Base-by-base conservation (phyloP, 768 basidiomycete genomes). In the Boletus subparvulus region DNA sequence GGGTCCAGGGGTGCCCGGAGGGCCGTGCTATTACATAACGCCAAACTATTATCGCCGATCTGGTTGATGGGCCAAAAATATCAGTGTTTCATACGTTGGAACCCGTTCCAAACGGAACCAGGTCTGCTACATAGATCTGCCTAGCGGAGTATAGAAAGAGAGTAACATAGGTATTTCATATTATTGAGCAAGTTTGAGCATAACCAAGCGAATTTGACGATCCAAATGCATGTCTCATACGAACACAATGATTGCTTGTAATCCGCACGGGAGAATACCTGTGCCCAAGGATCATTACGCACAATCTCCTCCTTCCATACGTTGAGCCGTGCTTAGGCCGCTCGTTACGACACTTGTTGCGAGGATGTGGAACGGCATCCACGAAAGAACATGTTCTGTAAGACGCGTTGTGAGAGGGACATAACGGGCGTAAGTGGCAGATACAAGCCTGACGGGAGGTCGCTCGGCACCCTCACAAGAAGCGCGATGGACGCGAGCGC, bases 291-390 rank as follows among this genome's bases (percentile, higher is more conserved):
- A 61, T 58, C 62, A 52, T 58, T 45, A 54, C 53, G 57, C 60
- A 45, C 58, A 58, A 48, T 47, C 59, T 66, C 74, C 74, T 71
- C 83, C 84, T 87, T 73, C 78, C 80, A 84, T 77, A 78, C 83
- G 75, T 77, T 73, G 72, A 84, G 79, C 84, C 84, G 78, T 82
- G 75, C 86, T 85, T 85, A 79, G 84, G 79, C 75, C 80, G 80
- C 79, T 83, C 83, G 84, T 80, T 84, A 82, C 84, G 77, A 83
- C 81, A 83, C 80, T 83, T 86, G 74, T 84, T 86, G 84, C 58
- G 75, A 79, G 83, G 84, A 77, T 82, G 85, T 68, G 67, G 77
- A 83, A 80, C 69, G 78, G 76, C 75, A 79, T 87, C 86, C 70
- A 68, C 76, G 73, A 64, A 64, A 73, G 67, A 65, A 66, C 57